Percentiles rank a stretch among this genome's conserved stretches.
Evolutionary conservation across 1,284 basidiomycete genomes (phyloP).

Genomic region (Cutaneotrichosporon spelunceum): DNA sequence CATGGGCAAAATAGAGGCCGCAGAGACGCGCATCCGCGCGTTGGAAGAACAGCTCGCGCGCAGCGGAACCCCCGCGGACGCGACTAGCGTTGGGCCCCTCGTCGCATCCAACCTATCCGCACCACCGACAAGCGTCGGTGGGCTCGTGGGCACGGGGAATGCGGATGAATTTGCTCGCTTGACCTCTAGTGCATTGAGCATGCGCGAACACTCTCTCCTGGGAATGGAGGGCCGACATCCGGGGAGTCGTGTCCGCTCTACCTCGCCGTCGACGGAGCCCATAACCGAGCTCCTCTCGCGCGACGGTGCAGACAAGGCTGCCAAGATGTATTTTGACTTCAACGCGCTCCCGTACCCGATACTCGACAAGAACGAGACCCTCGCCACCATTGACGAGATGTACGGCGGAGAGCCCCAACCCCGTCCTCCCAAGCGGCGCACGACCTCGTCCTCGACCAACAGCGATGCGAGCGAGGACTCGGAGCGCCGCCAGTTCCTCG

Average conservation of each 20-base stretch:
- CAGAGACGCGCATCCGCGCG: conserved; percentile 34
- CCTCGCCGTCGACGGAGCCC: conserved; percentile 1
- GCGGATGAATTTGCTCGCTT: conserved; percentile 21
- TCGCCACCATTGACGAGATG: conserved; percentile 27
- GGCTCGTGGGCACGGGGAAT: background rate
- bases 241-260: background rate
- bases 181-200: conserved; percentile 1
- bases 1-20: conserved; percentile 28
- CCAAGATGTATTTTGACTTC: conserved; percentile 30
- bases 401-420: conserved; percentile 21
- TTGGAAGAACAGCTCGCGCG: conserved; percentile 32
- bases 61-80: background rate
- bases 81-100: no score
- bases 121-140: background rate
- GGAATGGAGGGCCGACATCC: conserved; percentile 3
- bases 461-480: conserved; percentile 7
- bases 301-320: conserved; percentile 25
- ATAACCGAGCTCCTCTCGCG: conserved; percentile 19
- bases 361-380: conserved; percentile 28
- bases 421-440: conserved; percentile 9
- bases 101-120: background rate
- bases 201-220: conserved; percentile 11
- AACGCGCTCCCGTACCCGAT: conserved; percentile 34
- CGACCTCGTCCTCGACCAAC: background rate
- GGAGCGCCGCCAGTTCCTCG: conserved; percentile 31